Base-by-base conservation (phyloP, 176 grass and related monocot genomes). In the Ensete glaucum region DNA sequence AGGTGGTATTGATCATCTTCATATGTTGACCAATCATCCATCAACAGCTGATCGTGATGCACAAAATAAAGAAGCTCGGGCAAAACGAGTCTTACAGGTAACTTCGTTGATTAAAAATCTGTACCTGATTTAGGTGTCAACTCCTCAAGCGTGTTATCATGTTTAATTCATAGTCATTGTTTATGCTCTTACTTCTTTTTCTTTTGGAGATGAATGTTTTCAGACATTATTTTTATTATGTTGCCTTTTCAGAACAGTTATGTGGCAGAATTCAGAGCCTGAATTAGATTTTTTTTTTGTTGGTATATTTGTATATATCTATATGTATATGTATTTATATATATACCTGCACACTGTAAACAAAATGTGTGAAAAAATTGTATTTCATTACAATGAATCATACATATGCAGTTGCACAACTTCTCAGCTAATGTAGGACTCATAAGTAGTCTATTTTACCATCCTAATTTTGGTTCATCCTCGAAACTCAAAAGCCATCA, bases 41-140 rank as follows among this genome's bases (percentile, higher is more conserved):
- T 91, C 96, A 64, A 85, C 74, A 67, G 85, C 79, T 1, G 96
- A 99, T 3, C 88, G 87, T 73, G 85, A 99, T 91, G 96, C 90
- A 62, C 96, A 99, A 80, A 99, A 95, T 52, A 90, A 85, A 75
- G 96, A 99, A 88, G 96, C 96, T 79, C 88, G 96, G 53, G 91
- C 94, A 84, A 82, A 87, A 53, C 96, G 96, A 53, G 91, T 99
- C 75, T 80, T 87, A 6, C 96, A 99, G 91, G 96, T 94, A 86
- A 27, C 57, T 77, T 83, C 2, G 59, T 84, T 67, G 72, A 73
- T 77, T 15, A 23, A 78, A 19, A 49, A 71, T 79, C 17, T 48
- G 34, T 72, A 84, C 9, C 19, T 71, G 65, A 11, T 52, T n/a
- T 50, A 6, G 34, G 34, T 43, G 34, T 62, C 12, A 16, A 24